These are phyloP conservation scores for Hypoxylon perforatum DNA, from an alignment of 495 filamentous ascomycete genomes.

Conservation along the genomic window DNA sequence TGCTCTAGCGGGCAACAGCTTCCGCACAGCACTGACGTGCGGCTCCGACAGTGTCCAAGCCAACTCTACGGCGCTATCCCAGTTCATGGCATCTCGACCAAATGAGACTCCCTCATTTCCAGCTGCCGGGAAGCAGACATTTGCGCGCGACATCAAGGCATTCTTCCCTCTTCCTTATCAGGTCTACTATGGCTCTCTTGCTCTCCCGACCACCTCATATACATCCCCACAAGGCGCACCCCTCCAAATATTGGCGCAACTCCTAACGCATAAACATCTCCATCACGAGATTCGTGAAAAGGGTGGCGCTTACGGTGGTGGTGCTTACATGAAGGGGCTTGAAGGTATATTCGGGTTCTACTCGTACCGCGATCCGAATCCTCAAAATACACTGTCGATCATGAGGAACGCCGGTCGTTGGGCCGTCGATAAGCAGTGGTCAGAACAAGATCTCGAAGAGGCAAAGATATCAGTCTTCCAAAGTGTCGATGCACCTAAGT, in stretches of 20 bases:
- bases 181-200: slow-evolving; percentile 89
- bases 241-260: slow-evolving; percentile 87
- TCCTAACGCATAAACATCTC: slow-evolving; percentile 96
- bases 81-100: slow-evolving; percentile 74
- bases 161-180: slow-evolving; percentile 97
- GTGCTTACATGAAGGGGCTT: slow-evolving; percentile 81
- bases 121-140: slow-evolving; percentile 41
- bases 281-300: slow-evolving; percentile 99
- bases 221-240: slow-evolving; percentile 76
- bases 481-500: slow-evolving; percentile 88
- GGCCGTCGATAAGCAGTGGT: slow-evolving; percentile 87
- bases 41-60: slow-evolving; percentile 71
- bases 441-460: slow-evolving; percentile 88
- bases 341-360: slow-evolving; percentile 93
- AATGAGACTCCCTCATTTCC: slow-evolving; percentile 52
- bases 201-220: slow-evolving; percentile 87
- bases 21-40: slow-evolving; percentile 90
- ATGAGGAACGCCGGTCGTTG: slow-evolving; percentile 86
- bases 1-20: slow-evolving; percentile 68
- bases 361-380: slow-evolving; percentile 97
- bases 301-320: slow-evolving; percentile 94
- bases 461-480: slow-evolving; percentile 97
- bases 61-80: slow-evolving; percentile 79
- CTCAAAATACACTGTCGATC: slow-evolving; percentile 84
- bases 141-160: slow-evolving; percentile 67